Evolutionary conservation across 2,329 filamentous ascomycete species (phyloP), one percentile per base, ranked within the genome.

Genomic region (Fusarium incarnatum): DNA sequence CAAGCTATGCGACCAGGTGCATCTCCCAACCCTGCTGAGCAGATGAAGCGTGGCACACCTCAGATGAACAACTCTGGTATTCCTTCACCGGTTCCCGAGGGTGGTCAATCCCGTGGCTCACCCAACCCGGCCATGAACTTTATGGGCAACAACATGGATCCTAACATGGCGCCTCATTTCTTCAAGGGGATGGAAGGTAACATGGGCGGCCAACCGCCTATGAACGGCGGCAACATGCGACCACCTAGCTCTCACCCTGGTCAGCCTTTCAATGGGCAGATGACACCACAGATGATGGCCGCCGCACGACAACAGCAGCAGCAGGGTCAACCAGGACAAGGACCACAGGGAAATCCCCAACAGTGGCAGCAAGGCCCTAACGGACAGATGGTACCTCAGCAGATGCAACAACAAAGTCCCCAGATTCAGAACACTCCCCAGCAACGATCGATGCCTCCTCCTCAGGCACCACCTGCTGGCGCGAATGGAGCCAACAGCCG

Each of bases 21-120:
- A 27, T 94, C 92, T 13, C 92, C 92, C 37, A 94, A 93, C 77
- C 91, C 92, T 23, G 84, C 86, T 46, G 92, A 94, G 67, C 91
- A 92, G 80, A 93, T 94, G 86, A 93, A 93, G 84, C 90, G 92
- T 53, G 89, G 89, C 52, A 92, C 91, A 27, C 91, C 91, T 27
- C 91, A 93, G 79, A 89, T 94, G 86, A 88, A 87, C 74, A 88
- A 88, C 61, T 86, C 86, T 40, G 89, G 87, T 59, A 89, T 93
- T 70, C 90, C 91, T 25, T 94, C 90, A 25, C 92, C 89, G 10
- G 84, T 92, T 67, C 90, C 91, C 5, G 92, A 93, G 76, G 91
- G 88, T 30, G 84, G 83, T 16, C 89, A 86, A 83, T 92, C 88
- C 63, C 87, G 85, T 74, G 88, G 85, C 79, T 92, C 90, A 61